Percentiles rank a stretch among this genome's conserved stretches.
Evolutionary conservation across 1,284 basidiomycete species (phyloP).

Genomic region (Cutaneotrichosporon sp.): DNA sequence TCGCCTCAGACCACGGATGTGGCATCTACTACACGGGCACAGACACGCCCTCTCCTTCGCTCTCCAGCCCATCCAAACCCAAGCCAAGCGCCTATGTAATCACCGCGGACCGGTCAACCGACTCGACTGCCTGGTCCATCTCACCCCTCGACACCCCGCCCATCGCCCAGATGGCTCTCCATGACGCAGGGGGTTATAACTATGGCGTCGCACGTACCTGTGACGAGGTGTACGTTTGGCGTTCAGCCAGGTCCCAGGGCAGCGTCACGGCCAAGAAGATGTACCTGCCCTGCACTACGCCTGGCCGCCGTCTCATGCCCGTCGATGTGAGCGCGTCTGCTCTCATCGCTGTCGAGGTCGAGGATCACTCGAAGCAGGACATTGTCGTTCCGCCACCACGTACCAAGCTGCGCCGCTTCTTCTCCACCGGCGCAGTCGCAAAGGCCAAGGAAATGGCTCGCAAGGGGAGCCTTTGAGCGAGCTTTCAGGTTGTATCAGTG

Average conservation of each 20-base stretch:
- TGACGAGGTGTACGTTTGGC: neutral
- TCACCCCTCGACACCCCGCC: neutral
- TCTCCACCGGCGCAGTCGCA: neutral
- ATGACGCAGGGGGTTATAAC: neutral
- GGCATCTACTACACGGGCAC: neutral
- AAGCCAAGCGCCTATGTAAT: neutral
- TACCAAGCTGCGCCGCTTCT: neutral
- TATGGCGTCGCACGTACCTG: constrained; percentile 1
- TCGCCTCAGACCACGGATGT: neutral
- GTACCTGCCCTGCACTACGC: neutral
- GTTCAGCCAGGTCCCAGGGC: neutral
- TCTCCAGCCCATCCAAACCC: neutral
- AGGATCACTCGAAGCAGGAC: neutral
- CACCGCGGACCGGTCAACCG: neutral
- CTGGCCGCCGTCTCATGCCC: neutral
- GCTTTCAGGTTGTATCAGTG: too few relatives aligned
- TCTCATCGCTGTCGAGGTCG: neutral
- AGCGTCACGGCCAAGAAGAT: neutral
- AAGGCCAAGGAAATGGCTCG: too few relatives aligned
- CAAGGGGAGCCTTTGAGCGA: too few relatives aligned
- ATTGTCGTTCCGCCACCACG: neutral
- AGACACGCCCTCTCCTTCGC: neutral
- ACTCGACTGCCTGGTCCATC: neutral
- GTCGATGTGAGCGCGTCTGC: neutral
- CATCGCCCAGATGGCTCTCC: neutral